Conservation (phyloP, 805 yeast species). For the Hanseniaspora lindneri region DNA sequence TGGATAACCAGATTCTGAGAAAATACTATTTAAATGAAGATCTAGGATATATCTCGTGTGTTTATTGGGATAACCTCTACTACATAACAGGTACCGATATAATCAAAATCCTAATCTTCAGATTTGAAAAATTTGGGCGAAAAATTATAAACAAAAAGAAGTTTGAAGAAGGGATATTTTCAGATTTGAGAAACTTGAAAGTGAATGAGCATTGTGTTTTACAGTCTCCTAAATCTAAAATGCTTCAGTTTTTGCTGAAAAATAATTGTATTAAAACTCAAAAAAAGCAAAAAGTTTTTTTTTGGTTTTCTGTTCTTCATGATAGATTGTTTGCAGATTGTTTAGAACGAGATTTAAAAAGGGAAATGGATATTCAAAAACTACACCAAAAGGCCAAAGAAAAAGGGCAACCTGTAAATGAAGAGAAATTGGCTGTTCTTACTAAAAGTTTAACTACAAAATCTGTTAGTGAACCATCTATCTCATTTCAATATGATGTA, state of each 20-base stretch:
- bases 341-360: constrained; percentile 77
- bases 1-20: constrained; percentile 72
- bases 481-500: constrained; percentile 49
- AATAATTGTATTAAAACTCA: constrained; percentile 85
- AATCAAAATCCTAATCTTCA: constrained; percentile 78
- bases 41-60: constrained; percentile 86
- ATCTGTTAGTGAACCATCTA: constrained; percentile 65
- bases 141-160: constrained; percentile 75
- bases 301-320: constrained; percentile 93
- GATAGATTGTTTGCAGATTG: constrained; percentile 88
- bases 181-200: constrained; percentile 77
- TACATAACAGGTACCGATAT: constrained; percentile 94
- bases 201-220: constrained; percentile 77
- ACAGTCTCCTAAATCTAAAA: constrained; percentile 76
- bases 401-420: not conserved
- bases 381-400: not conserved
- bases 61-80: constrained; percentile 79
- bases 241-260: constrained; percentile 70
- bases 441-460: constrained; percentile 48
- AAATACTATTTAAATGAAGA: constrained; percentile 75
- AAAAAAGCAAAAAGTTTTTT: constrained; percentile 91
- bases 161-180: constrained; percentile 91
- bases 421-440: not conserved
- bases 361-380: constrained; percentile 46
- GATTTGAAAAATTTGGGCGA: constrained; percentile 83